Evolutionary conservation across 129 eudicot species (phyloP).

Genomic region (Lactuca sativa): DNA sequence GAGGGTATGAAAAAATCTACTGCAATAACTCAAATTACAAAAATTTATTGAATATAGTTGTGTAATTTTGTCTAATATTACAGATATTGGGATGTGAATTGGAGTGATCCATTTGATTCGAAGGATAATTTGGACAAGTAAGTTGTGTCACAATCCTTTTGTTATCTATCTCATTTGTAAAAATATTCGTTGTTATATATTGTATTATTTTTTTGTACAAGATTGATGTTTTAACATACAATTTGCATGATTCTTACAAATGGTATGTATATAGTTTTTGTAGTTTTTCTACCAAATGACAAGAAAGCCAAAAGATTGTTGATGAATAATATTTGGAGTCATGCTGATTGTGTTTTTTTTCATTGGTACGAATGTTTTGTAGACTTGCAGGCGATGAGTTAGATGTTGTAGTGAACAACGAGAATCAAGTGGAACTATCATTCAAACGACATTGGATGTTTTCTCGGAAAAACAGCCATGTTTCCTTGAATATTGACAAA

Average conservation of each 20-base stretch:
- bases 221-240: not conserved
- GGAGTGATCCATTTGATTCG: constrained; percentile 26
- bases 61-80: not conserved
- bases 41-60: too few relatives aligned
- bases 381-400: constrained; percentile 33
- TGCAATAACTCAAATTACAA: not conserved
- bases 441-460: constrained; percentile 36
- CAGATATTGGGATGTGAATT: constrained; percentile 51
- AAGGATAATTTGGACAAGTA: constrained; percentile 41
- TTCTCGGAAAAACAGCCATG: constrained; percentile 12
- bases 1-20: constrained; percentile 29
- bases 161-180: not conserved
- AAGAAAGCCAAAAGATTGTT: constrained; percentile 32
- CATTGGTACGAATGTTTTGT: constrained; percentile 11
- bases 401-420: constrained; percentile 27
- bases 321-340: not conserved
- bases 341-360: constrained; percentile 15
- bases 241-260: not conserved
- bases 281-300: not conserved
- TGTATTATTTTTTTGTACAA: not conserved
- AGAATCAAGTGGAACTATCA: constrained; percentile 40
- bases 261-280: not conserved
- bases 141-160: not conserved
- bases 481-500: constrained; percentile 41
- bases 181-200: not conserved